Percentiles rank a stretch among this genome's conserved stretches.
Conservation (phyloP, 2,329 filamentous ascomycete genomes). For the Pestalotiopsis sp. region DNA sequence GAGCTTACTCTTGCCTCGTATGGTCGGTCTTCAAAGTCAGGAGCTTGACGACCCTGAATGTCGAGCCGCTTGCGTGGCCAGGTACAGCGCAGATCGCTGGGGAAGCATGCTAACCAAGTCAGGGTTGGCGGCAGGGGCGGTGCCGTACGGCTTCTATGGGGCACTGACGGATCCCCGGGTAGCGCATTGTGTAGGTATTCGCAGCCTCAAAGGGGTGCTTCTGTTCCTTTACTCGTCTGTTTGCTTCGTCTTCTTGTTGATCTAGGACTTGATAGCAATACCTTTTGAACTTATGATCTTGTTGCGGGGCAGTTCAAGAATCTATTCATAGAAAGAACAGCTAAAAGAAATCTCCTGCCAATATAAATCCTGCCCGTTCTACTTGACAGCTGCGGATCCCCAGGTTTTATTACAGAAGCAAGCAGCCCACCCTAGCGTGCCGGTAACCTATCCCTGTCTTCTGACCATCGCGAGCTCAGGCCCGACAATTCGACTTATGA, state of each 20-base stretch:
- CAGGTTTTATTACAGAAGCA: not conserved
- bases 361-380: not conserved
- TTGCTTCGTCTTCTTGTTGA: too few species aligned
- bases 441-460: not conserved
- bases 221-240: too few species aligned
- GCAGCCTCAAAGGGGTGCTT: too few species aligned
- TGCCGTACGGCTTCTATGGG: not conserved
- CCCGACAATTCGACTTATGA: not conserved
- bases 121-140: not conserved
- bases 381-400: not conserved
- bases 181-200: not conserved
- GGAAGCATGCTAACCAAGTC: not conserved
- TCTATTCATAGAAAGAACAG: not conserved
- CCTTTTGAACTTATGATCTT: too few species aligned
- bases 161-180: not conserved
- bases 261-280: too few species aligned
- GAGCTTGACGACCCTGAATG: constrained; percentile 6
- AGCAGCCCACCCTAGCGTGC: not conserved
- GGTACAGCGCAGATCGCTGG: constrained; percentile 1
- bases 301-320: not conserved
- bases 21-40: not conserved
- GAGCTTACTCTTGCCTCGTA: not conserved
- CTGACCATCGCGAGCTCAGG: not conserved
- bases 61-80: not conserved
- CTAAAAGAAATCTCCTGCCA: not conserved